phyloP scores from a whole-genome alignment of 1,284 basidiomycete genomes.

The Trichosporon sp. region DNA sequence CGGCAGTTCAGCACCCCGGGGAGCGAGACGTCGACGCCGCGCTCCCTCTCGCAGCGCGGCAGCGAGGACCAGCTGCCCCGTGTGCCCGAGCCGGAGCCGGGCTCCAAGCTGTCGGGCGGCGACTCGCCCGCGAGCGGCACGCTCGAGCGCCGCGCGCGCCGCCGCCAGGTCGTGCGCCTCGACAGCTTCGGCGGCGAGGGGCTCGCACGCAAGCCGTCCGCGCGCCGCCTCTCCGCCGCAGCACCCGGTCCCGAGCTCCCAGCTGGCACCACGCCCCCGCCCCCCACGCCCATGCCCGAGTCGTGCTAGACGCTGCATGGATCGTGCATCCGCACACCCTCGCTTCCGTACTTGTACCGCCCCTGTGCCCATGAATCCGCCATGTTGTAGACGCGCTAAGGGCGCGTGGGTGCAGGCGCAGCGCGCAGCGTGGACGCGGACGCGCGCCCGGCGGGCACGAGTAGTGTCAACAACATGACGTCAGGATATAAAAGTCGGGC shows the following conservation, averaged over 20 bases:
- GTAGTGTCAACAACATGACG: neutral
- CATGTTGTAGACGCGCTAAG: neutral
- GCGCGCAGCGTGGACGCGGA: too few relatives aligned
- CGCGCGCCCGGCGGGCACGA: neutral
- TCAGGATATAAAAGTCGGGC: neutral
- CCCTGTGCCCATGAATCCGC: neutral
- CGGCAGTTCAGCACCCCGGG: neutral
- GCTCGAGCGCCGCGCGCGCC: neutral
- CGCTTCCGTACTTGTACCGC: neutral
- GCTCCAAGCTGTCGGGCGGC: neutral
- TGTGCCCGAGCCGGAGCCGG: neutral
- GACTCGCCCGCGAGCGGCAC: neutral
- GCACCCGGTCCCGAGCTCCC: neutral
- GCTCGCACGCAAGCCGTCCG: neutral
- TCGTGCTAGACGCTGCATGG: neutral
- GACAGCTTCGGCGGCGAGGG: neutral
- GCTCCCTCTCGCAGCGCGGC: neutral
- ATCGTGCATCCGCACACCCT: neutral
- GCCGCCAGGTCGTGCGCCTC: neutral
- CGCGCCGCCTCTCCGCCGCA: neutral
- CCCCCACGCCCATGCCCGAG: neutral
- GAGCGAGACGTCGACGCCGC: neutral
- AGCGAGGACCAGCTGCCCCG: neutral
- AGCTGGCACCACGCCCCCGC: neutral
- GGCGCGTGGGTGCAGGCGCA: too few relatives aligned